Conservation (phyloP, 192 early-diverging fungal species). For the Entomortierella beljakovae region DNA sequence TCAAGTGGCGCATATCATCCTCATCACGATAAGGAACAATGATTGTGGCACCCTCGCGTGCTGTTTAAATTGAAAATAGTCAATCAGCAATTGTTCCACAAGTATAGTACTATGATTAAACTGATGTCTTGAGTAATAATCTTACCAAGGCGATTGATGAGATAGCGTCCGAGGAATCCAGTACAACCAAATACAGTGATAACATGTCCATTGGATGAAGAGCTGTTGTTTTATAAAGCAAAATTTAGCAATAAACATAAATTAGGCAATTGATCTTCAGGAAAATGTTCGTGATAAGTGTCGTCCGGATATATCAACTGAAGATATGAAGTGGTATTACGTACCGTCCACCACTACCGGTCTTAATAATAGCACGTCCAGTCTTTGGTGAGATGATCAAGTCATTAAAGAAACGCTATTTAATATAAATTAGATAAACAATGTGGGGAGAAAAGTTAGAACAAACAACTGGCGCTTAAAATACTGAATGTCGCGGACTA, state of each 20-base stretch:
- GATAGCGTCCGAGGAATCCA: slow-evolving; percentile 94
- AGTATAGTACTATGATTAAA: no score
- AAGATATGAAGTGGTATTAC: slow-evolving; percentile 8
- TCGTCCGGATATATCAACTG: background rate
- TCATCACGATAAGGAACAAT: slow-evolving; percentile 90
- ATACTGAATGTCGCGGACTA: no score
- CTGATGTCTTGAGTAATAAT: background rate
- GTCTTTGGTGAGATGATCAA: slow-evolving; percentile 66
- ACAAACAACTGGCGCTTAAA: background rate
- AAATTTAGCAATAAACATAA: no score
- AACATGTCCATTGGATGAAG: slow-evolving; percentile 85
- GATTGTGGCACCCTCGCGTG: slow-evolving; percentile 89
- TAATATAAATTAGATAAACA: background rate
- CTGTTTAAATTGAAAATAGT: slow-evolving; percentile 49
- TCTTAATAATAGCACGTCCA: slow-evolving; percentile 68
- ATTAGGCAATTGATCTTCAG: no score
- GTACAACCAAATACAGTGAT: slow-evolving; percentile 97
- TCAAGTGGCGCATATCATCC: slow-evolving; percentile 89
- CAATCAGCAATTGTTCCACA: background rate
- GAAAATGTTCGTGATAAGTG: no score
- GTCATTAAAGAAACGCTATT: slow-evolving; percentile 64
- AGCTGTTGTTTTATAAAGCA: slow-evolving; percentile 53
- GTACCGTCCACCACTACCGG: slow-evolving; percentile 76
- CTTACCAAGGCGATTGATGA: slow-evolving; percentile 91
- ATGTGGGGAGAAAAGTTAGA: background rate